Percentiles rank a stretch among this genome's conserved stretches.
These are phyloP conservation scores for Coprinellus micaceus DNA, from an alignment of 768 basidiomycete genomes.

Conservation along the genomic window DNA sequence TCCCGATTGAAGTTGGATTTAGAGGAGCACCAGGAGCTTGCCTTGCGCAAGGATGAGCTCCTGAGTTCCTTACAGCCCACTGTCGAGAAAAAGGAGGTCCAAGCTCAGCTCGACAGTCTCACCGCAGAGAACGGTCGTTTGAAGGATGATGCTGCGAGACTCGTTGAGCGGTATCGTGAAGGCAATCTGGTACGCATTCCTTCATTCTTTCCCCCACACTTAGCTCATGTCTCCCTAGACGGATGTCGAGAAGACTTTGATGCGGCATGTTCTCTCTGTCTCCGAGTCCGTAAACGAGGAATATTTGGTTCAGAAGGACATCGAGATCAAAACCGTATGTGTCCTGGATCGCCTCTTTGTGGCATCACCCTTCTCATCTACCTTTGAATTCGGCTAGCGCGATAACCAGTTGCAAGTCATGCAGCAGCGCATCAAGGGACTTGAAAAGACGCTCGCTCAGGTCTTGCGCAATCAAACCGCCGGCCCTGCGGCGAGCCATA, in stretches of 20 bases:
- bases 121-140: slow-evolving; percentile 24
- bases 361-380: slow-evolving; percentile 4
- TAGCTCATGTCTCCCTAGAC: slow-evolving; percentile 28
- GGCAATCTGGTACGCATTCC: slow-evolving; percentile 42
- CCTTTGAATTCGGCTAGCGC: slow-evolving; percentile 39
- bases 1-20: slow-evolving; percentile 13
- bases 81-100: slow-evolving; percentile 10
- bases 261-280: slow-evolving; percentile 40
- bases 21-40: neutral
- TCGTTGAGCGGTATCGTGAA: slow-evolving; percentile 40
- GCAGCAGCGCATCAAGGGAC: slow-evolving; percentile 39
- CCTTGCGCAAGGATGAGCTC: slow-evolving; percentile 6
- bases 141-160: slow-evolving; percentile 19
- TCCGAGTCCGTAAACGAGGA: slow-evolving; percentile 49
- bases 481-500: slow-evolving; percentile 26
- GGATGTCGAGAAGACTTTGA: slow-evolving; percentile 48
- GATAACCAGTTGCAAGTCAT: slow-evolving; percentile 44
- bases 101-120: slow-evolving; percentile 15
- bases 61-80: neutral
- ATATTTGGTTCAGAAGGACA: slow-evolving; percentile 48
- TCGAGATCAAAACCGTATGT: slow-evolving; percentile 53
- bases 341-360: slow-evolving; percentile 4
- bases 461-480: slow-evolving; percentile 33
- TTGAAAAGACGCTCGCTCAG: slow-evolving; percentile 46
- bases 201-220: neutral